Evolutionary conservation across 2,329 filamentous ascomycete species (phyloP).

Genomic region (Tolypocladium tundrense): DNA sequence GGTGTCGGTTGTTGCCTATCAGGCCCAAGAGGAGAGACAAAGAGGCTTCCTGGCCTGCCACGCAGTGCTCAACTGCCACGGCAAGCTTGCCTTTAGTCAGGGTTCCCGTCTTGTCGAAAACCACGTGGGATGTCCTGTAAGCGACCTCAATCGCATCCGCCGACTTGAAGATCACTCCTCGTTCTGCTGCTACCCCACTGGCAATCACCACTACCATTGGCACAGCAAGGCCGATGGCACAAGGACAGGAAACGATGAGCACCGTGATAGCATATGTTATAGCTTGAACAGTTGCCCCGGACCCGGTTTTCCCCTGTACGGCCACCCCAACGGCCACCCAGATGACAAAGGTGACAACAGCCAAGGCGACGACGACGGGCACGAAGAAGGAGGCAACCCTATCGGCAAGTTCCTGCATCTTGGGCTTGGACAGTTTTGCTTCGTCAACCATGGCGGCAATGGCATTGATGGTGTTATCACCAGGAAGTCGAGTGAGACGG

Average conservation of each 20-base stretch:
- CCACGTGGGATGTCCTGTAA: constrained; percentile 50
- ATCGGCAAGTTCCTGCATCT: constrained; percentile 59
- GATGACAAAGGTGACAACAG: constrained; percentile 47
- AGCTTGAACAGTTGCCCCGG: constrained; percentile 44
- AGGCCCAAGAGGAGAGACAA: constrained; percentile 19
- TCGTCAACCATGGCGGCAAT: constrained; percentile 65
- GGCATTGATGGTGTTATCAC: constrained; percentile 60
- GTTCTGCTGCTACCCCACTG: constrained; percentile 52
- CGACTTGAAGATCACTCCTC: constrained; percentile 60
- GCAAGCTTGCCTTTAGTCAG: constrained; percentile 50
- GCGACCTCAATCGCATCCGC: constrained; percentile 54
- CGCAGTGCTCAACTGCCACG: constrained; percentile 17
- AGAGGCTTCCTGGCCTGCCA: background rate
- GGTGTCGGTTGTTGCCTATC: constrained; percentile 35
- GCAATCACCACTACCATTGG: constrained; percentile 71
- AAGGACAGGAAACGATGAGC: constrained; percentile 68
- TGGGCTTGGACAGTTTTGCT: constrained; percentile 58
- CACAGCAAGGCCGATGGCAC: constrained; percentile 62
- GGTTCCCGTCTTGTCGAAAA: constrained; percentile 78
- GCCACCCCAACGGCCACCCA: constrained; percentile 54
- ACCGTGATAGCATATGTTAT: constrained; percentile 65
- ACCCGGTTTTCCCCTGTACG: constrained; percentile 27
- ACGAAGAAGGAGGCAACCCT: constrained; percentile 59
- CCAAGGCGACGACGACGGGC: constrained; percentile 50
- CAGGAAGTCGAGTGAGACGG: constrained; percentile 48